These are phyloP conservation scores for Skeletonema marinoi DNA, from an alignment of 108 stramenopile genomes.

Conservation along the genomic window DNA sequence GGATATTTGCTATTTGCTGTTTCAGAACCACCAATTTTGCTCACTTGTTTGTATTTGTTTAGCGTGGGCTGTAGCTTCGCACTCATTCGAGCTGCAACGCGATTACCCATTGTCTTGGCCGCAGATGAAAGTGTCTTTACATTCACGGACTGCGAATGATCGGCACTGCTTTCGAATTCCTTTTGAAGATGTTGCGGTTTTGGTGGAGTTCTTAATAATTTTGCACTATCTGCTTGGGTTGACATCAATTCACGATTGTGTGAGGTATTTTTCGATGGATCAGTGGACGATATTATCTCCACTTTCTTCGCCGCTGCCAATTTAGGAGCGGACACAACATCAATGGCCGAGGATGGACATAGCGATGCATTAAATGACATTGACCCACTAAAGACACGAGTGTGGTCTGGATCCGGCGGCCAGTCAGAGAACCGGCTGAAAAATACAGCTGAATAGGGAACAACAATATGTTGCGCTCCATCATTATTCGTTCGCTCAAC, in stretches of 20 bases:
- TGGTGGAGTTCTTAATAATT: neutral
- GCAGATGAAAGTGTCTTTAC: neutral
- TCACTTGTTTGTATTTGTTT: neutral
- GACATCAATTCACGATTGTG: neutral
- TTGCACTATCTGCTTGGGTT: neutral
- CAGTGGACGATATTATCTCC: neutral
- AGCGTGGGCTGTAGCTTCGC: neutral
- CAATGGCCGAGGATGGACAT: neutral
- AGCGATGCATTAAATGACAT: neutral
- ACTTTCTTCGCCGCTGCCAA: neutral
- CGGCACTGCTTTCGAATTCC: neutral
- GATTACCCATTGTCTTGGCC: neutral
- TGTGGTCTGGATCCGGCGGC: conserved; percentile 1
- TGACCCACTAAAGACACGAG: neutral
- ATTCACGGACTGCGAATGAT: neutral
- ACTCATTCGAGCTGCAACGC: neutral
- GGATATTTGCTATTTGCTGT: neutral
- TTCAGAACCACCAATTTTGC: neutral
- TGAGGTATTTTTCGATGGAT: neutral
- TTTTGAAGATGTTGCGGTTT: neutral
- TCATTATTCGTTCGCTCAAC: neutral
- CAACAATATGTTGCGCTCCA: conserved; percentile 2
- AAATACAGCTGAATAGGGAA: conserved; percentile 4
- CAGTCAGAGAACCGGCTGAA: neutral
- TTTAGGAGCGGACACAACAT: neutral